A percentile compares a stretch with the other conserved stretches of the same genome.
Evolutionary conservation across 768 basidiomycete species (phyloP).

Genomic region (Hericium coralloides): DNA sequence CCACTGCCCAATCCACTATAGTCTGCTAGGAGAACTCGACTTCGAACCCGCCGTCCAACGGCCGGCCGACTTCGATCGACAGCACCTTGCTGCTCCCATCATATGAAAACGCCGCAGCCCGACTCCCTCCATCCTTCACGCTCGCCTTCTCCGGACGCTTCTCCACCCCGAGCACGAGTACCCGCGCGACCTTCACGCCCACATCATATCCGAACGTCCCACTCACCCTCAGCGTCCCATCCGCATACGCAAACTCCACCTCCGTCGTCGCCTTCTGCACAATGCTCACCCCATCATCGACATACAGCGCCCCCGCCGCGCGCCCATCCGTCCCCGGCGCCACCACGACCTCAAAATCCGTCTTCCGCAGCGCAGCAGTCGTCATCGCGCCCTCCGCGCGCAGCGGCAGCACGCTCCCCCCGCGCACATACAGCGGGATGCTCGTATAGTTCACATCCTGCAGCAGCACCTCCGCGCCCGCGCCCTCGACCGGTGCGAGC

Average conservation of each 20-base stretch:
- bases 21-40: conserved; percentile 1
- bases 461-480: conserved; percentile 35
- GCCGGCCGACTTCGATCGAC: conserved; percentile 31
- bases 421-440: conserved; percentile 56
- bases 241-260: conserved; percentile 21
- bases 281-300: conserved; percentile 56
- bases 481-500: conserved; percentile 38
- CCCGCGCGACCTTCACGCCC: conserved; percentile 25
- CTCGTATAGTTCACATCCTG: conserved; percentile 41
- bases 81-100: conserved; percentile 34
- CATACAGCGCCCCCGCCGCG: conserved; percentile 46
- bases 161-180: conserved; percentile 24
- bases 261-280: conserved; percentile 20
- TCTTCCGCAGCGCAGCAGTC: conserved; percentile 42
- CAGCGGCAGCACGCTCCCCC: conserved; percentile 51
- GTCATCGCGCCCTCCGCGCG: conserved; percentile 51
- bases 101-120: conserved; percentile 20
- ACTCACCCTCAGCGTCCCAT: conserved; percentile 19
- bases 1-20: not conserved
- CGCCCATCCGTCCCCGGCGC: conserved; percentile 43
- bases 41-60: conserved; percentile 27
- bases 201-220: conserved; percentile 23
- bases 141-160: conserved; percentile 15
- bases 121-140: conserved; percentile 15
- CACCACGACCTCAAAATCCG: conserved; percentile 54